Evolutionary conservation across 2,329 filamentous ascomycete genomes (phyloP).

Genomic region (Conoideocrella luteorostrata): DNA sequence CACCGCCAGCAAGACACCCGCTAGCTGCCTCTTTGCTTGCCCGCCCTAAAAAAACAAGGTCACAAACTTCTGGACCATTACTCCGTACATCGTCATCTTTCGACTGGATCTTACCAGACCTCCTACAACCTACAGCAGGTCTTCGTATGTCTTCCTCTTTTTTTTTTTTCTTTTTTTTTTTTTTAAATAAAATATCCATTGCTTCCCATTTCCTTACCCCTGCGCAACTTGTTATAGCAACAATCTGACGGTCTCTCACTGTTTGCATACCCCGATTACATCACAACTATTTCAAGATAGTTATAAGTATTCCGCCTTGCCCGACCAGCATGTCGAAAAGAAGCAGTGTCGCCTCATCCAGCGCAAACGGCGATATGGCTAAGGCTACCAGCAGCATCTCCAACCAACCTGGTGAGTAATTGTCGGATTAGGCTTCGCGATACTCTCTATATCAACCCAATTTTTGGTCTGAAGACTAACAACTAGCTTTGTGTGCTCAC

Average conservation of each 20-base stretch:
- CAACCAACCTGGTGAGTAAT: conserved; percentile 26
- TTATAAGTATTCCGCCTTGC: too few species aligned
- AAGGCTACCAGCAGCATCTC: conserved; percentile 23
- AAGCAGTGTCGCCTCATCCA: conserved; percentile 34
- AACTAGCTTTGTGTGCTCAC: too few species aligned
- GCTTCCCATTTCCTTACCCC: too few species aligned
- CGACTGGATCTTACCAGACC: neutral
- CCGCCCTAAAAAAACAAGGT: neutral
- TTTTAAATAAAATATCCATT: too few species aligned
- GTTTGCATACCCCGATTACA: too few species aligned
- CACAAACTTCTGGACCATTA: neutral
- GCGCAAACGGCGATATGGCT: conserved; percentile 18
- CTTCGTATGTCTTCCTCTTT: neutral
- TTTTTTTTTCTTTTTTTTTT: conserved; percentile 28
- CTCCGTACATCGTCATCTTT: conserved; percentile 4
- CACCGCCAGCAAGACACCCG: too few species aligned
- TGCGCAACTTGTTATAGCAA: too few species aligned
- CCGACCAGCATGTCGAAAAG: conserved; percentile 57
- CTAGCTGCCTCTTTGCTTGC: too few species aligned
- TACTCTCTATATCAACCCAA: too few species aligned
- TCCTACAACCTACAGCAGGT: neutral
- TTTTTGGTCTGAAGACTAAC: too few species aligned
- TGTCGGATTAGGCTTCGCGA: neutral
- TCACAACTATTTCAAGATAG: too few species aligned
- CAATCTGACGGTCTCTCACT: too few species aligned